A percentile compares a stretch with the other conserved stretches of the same genome.
Evolutionary conservation across 164 flowering plant genomes (phyloP).

Genomic region (Magnolia officinalis): DNA sequence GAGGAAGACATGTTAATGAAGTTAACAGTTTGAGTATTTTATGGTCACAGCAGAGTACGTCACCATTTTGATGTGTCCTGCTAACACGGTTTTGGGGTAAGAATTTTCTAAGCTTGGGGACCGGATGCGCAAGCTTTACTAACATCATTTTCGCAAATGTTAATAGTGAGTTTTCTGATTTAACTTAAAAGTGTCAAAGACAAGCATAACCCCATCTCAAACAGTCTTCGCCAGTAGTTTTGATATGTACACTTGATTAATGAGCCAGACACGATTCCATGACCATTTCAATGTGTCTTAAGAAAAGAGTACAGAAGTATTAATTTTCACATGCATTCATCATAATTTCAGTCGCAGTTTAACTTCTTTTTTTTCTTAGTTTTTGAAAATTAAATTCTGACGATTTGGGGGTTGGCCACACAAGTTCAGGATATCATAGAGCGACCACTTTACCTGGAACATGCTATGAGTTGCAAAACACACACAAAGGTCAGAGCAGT

Average conservation of each 20-base stretch:
- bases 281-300: neutral
- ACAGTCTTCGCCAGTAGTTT: neutral
- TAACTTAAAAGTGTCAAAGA: neutral
- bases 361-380: too few relatives aligned
- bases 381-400: neutral
- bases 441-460: conserved; percentile 7
- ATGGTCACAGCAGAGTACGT: neutral
- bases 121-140: neutral
- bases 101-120: neutral
- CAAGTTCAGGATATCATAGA: neutral
- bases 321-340: neutral
- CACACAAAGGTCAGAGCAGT: conserved; percentile 11
- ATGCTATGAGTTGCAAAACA: conserved; percentile 14
- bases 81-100: neutral
- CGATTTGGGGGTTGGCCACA: neutral
- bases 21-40: too few relatives aligned
- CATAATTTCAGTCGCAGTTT: neutral
- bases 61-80: neutral
- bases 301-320: neutral
- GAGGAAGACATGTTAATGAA: too few relatives aligned
- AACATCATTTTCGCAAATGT: too few relatives aligned
- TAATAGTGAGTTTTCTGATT: neutral
- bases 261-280: neutral
- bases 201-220: neutral
- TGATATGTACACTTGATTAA: too few relatives aligned